Evolutionary conservation across 495 filamentous ascomycete genomes (phyloP), one percentile per base, ranked within the genome.

Genomic region (Penicillium canariense): DNA sequence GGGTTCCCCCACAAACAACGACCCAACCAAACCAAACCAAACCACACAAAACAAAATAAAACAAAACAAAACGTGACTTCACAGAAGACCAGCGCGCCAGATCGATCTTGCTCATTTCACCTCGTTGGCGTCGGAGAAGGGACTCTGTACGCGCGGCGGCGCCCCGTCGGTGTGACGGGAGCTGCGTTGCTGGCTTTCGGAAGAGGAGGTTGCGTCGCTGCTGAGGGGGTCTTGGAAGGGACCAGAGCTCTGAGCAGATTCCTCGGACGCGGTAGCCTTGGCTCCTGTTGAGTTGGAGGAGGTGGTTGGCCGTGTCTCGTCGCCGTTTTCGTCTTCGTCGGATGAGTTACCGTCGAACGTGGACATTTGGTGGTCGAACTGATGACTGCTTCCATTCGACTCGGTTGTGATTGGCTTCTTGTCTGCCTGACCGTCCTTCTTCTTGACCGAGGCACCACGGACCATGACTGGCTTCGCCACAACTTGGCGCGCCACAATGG

Each of bases 161-260:
- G 58, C 53, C 31, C 60, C 61, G 52, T 49, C 67, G 53, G 44
- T 62, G 47, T 63, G 58, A 15, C 62, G 65, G 12, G 69, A 68
- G 40, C 58, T 58, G 28, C 63, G 48, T 62, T 58, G 18, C 61
- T 47, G 14, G 46, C 50, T 12, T 57, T 53, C 52, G 18, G 68
- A 56, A n/a, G 63, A 54, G 43, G 55, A 56, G 30, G 48, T 30
- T 47, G 55, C 50, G 6, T 46, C 27, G 25, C 25, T 20, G 31
- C 53, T 30, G 38, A 74, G 72, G 28, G 82, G 78, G 50, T 88
- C 83, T 14, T 76, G 71, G 62, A 87, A 88, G 0, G 85, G 84
- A 5, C 82, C 78, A 50, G 83, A 76, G 20, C 50, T 5, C 65
- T 62, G 22, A 76, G 73, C 9, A 75, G 77, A 51, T 34, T 30